These are phyloP conservation scores for Coniochaeta ligniaria DNA, from an alignment of 2,329 filamentous ascomycete genomes.

Conservation along the genomic window DNA sequence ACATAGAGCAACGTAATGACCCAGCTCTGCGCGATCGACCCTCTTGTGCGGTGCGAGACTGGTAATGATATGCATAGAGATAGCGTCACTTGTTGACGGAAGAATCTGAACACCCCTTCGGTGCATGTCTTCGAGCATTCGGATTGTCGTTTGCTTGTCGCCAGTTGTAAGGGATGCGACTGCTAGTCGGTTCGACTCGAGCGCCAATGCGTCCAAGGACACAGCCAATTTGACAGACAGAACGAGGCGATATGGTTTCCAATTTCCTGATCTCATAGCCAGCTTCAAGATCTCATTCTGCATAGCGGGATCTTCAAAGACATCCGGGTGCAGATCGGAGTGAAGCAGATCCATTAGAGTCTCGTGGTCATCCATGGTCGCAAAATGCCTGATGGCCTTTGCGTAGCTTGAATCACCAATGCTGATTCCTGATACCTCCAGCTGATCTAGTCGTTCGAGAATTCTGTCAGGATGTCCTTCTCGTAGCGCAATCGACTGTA, in stretches of 20 bases:
- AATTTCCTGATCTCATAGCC: conserved; percentile 28
- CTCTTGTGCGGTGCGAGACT: conserved; percentile 17
- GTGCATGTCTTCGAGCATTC: conserved; percentile 29
- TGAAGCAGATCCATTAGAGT: conserved; percentile 37
- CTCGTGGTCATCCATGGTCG: conserved; percentile 43
- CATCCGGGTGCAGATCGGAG: conserved; percentile 47
- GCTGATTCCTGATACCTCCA: conserved; percentile 56
- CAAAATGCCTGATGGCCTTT: conserved; percentile 57
- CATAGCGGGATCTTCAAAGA: conserved; percentile 40
- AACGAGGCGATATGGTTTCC: conserved; percentile 34
- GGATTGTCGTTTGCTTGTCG: conserved; percentile 18
- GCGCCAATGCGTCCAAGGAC: conserved; percentile 18
- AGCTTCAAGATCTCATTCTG: conserved; percentile 30
- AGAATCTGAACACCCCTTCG: conserved; percentile 20
- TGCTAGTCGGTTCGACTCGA: conserved; percentile 26
- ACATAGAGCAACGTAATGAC: conserved; percentile 25
- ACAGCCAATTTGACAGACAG: conserved; percentile 32
- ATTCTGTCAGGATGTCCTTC: conserved; percentile 50
- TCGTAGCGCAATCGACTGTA: conserved; percentile 70
- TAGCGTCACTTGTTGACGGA: conserved; percentile 14
- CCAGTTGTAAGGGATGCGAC: conserved; percentile 18
- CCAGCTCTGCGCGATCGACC: conserved; percentile 11
- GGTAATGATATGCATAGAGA: conserved; percentile 21
- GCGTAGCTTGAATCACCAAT: conserved; percentile 59
- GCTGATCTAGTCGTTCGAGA: conserved; percentile 48